phyloP scores from a whole-genome alignment of 192 early-diverging fungal genomes.

The Paraglomus occultum region DNA sequence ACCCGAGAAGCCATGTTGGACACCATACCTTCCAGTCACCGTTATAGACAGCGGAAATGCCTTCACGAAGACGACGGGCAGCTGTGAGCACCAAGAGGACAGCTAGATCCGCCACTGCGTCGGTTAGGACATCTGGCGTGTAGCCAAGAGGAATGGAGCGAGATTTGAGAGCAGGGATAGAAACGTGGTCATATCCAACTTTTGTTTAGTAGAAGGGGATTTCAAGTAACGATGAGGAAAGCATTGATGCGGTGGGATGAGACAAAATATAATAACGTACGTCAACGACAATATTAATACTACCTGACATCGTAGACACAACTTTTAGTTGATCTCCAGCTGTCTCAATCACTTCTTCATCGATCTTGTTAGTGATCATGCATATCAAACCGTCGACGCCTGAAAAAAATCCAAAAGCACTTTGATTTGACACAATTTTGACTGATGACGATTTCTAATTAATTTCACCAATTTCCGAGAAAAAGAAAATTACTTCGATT shows the following conservation, averaged over 20 bases:
- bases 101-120: conserved; percentile 82
- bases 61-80: conserved; percentile 61
- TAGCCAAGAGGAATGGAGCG: conserved; percentile 66
- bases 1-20: conserved; percentile 56
- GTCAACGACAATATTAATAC: no score
- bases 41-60: conserved; percentile 33
- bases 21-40: conserved; percentile 60
- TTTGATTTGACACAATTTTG: no score
- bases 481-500: neutral
- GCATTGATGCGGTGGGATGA: no score
- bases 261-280: no score
- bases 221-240: neutral
- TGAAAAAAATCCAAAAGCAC: no score
- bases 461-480: neutral
- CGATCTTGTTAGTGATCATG: conserved; percentile 73
- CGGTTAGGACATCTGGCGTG: conserved; percentile 87
- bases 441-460: no score
- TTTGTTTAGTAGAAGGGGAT: neutral
- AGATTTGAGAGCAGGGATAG: conserved; percentile 48
- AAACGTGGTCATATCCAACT: conserved; percentile 85
- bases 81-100: conserved; percentile 75
- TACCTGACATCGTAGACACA: conserved; percentile 67
- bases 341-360: conserved; percentile 62
- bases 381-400: conserved; percentile 61
- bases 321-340: conserved; percentile 66